Evolutionary conservation across 1,139 yeast species (phyloP).

Genomic region (Meyerozyma guilliermondii): DNA sequence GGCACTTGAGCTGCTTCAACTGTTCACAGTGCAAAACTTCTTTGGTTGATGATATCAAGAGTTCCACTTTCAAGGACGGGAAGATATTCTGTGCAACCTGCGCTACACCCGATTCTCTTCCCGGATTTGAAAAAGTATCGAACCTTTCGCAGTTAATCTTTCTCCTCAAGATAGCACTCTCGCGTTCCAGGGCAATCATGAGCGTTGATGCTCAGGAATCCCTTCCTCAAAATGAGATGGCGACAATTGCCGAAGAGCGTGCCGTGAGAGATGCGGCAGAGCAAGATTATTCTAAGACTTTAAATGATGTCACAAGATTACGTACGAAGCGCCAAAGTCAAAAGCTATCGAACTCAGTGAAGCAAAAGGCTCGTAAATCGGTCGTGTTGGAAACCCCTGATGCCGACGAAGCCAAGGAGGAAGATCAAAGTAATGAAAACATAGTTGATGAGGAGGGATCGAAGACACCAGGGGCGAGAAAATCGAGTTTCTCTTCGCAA

Average conservation of each 20-base stretch:
- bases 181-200: conserved; percentile 72
- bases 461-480: conserved; percentile 8
- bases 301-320: conserved; percentile 73
- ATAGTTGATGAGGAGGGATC: conserved; percentile 9
- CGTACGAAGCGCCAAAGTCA: conserved; percentile 73
- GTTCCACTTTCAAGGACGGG: conserved; percentile 8
- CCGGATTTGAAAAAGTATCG: conserved; percentile 62
- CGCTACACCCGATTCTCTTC: conserved; percentile 40
- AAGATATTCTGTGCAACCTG: conserved; percentile 55
- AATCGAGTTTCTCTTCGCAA: conserved; percentile 16
- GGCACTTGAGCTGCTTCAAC: conserved; percentile 74
- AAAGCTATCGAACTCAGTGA: conserved; percentile 49
- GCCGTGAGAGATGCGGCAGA: conserved; percentile 18
- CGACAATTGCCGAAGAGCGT: conserved; percentile 15
- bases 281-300: conserved; percentile 57
- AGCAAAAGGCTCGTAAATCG: conserved; percentile 44
- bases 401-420: conserved; percentile 43
- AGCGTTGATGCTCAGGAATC: conserved; percentile 15
- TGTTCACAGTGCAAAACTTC: conserved; percentile 53
- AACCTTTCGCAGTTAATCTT: conserved; percentile 71
- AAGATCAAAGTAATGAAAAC: conserved; percentile 16
- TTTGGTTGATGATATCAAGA: conserved; percentile 20
- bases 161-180: conserved; percentile 76
- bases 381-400: conserved; percentile 49
- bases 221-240: conserved; percentile 5